Evolutionary conservation across 1,284 basidiomycete species (phyloP).

Genomic region (Tilletia horrida): DNA sequence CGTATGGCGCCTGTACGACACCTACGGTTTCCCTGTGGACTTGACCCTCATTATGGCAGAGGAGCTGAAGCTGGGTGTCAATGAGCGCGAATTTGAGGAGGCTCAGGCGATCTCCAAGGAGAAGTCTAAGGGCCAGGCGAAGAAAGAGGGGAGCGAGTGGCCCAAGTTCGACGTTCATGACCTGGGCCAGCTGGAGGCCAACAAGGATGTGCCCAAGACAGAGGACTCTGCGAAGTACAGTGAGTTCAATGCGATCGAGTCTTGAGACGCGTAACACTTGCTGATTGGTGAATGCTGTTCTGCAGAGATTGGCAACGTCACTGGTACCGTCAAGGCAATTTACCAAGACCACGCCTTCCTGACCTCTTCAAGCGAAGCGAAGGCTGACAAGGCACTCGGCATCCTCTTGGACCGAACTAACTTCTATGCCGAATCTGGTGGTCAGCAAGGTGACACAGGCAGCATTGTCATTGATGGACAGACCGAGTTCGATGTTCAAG

Average conservation of each 20-base stretch:
- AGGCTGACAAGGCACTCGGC: conserved; percentile 68
- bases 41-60: conserved; percentile 96
- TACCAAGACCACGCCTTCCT: conserved; percentile 79
- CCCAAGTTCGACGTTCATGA: conserved; percentile 96
- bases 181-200: conserved; percentile 78
- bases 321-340: conserved; percentile 75
- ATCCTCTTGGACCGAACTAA: conserved; percentile 88
- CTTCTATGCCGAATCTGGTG: conserved; percentile 96
- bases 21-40: conserved; percentile 96
- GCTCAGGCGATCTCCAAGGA: conserved; percentile 86
- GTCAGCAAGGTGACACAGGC: conserved; percentile 95
- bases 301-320: conserved; percentile 65
- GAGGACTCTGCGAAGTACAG: conserved; percentile 88
- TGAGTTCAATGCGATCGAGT: conserved; percentile 56
- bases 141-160: conserved; percentile 61
- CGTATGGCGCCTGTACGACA: conserved; percentile 96
- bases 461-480: conserved; percentile 86
- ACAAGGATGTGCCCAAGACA: conserved; percentile 79
- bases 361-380: conserved; percentile 66
- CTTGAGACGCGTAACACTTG: not conserved
- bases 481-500: conserved; percentile 86
- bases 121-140: conserved; percentile 79
- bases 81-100: conserved; percentile 82
- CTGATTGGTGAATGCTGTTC: not conserved
- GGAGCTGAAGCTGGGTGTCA: conserved; percentile 79